Evolutionary conservation across 768 basidiomycete species (phyloP).

Genomic region (Podaxis pistillaris): DNA sequence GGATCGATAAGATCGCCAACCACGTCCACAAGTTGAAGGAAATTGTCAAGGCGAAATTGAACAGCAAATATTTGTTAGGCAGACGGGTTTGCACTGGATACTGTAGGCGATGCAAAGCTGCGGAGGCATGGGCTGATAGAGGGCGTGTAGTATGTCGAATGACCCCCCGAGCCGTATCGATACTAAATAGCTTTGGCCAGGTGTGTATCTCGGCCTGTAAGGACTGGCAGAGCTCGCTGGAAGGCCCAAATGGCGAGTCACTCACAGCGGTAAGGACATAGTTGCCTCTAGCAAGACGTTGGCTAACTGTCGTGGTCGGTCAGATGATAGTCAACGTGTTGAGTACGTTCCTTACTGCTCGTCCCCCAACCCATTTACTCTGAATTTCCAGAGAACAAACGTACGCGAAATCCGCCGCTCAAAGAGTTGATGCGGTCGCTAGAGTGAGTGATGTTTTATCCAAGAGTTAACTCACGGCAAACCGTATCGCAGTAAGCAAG

Average conservation of each 20-base stretch:
- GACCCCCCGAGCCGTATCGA: too few relatives aligned
- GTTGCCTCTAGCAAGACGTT: background rate
- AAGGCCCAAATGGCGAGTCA: background rate
- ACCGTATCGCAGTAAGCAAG: background rate
- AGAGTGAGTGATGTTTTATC: background rate
- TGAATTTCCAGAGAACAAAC: background rate
- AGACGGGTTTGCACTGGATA: background rate
- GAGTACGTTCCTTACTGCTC: background rate
- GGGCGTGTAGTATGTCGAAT: background rate
- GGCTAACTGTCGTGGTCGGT: background rate
- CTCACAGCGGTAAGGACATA: background rate
- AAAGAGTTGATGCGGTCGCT: background rate
- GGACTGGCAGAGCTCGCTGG: background rate
- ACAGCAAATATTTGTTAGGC: background rate
- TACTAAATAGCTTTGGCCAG: background rate
- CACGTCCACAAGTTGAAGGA: background rate
- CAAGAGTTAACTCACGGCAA: background rate
- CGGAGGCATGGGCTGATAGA: background rate
- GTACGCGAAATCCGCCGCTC: background rate
- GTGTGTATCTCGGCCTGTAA: conserved; percentile 1
- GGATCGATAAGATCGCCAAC: background rate
- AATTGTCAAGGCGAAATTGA: background rate
- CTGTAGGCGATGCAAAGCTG: background rate
- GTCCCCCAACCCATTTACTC: background rate
- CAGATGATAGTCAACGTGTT: background rate